Percentiles rank a stretch among this genome's conserved stretches.
Evolutionary conservation across 2,329 filamentous ascomycete species (phyloP).

Genomic region (Truncatella angustata): DNA sequence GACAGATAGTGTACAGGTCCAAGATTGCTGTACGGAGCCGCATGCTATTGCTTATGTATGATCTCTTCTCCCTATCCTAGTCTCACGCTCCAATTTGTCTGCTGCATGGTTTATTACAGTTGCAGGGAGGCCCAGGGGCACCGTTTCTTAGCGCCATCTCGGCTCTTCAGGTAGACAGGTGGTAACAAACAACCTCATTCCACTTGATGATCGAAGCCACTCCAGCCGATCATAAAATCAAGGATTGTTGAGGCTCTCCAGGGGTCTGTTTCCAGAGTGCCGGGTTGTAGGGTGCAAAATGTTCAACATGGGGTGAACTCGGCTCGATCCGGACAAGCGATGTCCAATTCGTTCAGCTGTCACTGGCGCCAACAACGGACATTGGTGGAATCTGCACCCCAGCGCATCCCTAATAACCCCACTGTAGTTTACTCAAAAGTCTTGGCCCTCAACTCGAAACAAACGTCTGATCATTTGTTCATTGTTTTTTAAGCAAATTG

Average conservation of each 20-base stretch:
- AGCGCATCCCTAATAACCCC: background rate
- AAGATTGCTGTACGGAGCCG: background rate
- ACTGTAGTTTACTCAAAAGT: background rate
- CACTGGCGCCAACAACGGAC: background rate
- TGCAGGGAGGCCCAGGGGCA: background rate
- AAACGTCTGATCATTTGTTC: background rate
- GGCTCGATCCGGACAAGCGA: slow-evolving; percentile 7
- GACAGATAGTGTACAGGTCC: background rate
- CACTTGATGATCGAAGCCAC: background rate
- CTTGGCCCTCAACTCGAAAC: background rate
- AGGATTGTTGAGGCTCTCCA: background rate
- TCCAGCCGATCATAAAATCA: background rate
- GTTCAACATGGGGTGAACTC: slow-evolving; percentile 1
- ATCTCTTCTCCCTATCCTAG: background rate
- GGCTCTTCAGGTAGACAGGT: slow-evolving; percentile 3
- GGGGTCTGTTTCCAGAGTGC: background rate
- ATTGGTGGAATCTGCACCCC: slow-evolving; percentile 3
- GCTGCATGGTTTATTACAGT: background rate
- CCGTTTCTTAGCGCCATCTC: background rate
- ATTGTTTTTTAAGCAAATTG: background rate
- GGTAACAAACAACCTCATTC: background rate
- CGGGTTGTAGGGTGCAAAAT: background rate
- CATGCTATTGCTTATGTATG: background rate
- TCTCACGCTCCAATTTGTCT: background rate
- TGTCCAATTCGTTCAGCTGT: too few relatives aligned